A percentile compares a stretch with the other conserved stretches of the same genome.
phyloP scores from a whole-genome alignment of 2,329 filamentous ascomycete genomes.

The Pestalotiopsis fici region DNA sequence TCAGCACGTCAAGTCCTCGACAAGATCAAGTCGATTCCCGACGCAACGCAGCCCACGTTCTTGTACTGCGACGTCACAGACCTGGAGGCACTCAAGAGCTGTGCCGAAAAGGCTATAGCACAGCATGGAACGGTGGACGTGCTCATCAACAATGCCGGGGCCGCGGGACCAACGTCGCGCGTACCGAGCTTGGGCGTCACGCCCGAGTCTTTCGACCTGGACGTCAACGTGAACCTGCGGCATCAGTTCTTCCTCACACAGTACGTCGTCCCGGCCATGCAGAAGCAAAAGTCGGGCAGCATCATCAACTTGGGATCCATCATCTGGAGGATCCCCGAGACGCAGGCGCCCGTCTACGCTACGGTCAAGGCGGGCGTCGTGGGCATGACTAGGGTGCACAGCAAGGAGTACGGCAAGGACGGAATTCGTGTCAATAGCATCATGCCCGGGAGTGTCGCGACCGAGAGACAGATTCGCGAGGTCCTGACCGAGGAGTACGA shows the following conservation, averaged over 20 bases:
- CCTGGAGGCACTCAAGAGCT: constrained; percentile 31
- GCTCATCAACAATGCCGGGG: constrained; percentile 38
- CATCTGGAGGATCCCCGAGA: constrained; percentile 35
- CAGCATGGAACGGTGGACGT: constrained; percentile 29
- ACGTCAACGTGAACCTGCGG: constrained; percentile 44
- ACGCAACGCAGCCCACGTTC: constrained; percentile 33
- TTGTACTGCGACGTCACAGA: constrained; percentile 43
- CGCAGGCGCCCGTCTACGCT: constrained; percentile 33
- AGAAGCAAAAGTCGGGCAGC: constrained; percentile 26
- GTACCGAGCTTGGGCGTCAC: constrained; percentile 36
- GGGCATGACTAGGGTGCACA: constrained; percentile 38
- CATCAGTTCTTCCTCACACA: constrained; percentile 46
- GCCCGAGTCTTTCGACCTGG: constrained; percentile 39
- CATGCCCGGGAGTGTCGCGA: constrained; percentile 49
- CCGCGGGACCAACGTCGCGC: constrained; percentile 22
- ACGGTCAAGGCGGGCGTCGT: constrained; percentile 39
- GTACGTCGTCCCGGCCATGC: constrained; percentile 36
- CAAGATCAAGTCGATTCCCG: constrained; percentile 19
- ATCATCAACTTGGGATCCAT: constrained; percentile 43
- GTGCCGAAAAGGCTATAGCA: constrained; percentile 31
- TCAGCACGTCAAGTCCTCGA: constrained; percentile 32
- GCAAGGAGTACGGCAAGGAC: constrained; percentile 35
- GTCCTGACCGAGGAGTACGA: constrained; percentile 43
- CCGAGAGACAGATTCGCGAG: constrained; percentile 42
- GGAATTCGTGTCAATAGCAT: constrained; percentile 47